Conservation (phyloP, 2,329 filamentous ascomycete genomes). For the Claviceps africana region DNA sequence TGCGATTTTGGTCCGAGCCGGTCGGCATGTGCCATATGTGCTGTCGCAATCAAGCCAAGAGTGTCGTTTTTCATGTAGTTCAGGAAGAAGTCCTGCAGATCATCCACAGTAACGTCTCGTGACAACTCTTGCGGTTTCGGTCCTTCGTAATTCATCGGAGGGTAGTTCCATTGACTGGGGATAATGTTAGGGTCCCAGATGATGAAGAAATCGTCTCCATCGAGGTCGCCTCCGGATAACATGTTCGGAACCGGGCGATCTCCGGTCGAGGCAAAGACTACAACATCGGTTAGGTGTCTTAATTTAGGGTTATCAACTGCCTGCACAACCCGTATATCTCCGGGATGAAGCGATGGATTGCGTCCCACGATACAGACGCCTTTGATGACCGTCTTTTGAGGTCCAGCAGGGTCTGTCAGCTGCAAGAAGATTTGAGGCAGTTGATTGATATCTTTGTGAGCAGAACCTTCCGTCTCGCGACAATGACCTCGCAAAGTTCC, state of each 20-base stretch:
- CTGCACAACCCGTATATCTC: slow-evolving; percentile 76
- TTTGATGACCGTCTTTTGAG: slow-evolving; percentile 49
- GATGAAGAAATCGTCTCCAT: slow-evolving; percentile 90
- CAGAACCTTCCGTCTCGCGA: slow-evolving; percentile 26
- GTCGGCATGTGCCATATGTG: slow-evolving; percentile 72
- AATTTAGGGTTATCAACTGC: slow-evolving; percentile 66
- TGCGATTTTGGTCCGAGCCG: slow-evolving; percentile 48
- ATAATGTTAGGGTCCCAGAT: slow-evolving; percentile 75
- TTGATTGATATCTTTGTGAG: slow-evolving; percentile 30
- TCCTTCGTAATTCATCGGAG: slow-evolving; percentile 64
- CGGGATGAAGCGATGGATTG: slow-evolving; percentile 87
- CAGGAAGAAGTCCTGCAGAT: slow-evolving; percentile 77
- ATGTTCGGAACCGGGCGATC: slow-evolving; percentile 80
- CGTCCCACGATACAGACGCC: slow-evolving; percentile 75
- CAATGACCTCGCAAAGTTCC: slow-evolving; percentile 58
- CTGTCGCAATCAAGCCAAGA: slow-evolving; percentile 63
- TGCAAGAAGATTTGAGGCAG: slow-evolving; percentile 86
- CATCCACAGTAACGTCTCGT: slow-evolving; percentile 51
- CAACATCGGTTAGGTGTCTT: slow-evolving; percentile 65
- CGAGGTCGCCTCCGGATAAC: slow-evolving; percentile 90
- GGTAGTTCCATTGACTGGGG: slow-evolving; percentile 53
- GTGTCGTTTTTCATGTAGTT: slow-evolving; percentile 85
- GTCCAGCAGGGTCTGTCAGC: slow-evolving; percentile 41
- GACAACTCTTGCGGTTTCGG: slow-evolving; percentile 41
- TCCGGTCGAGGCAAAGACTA: slow-evolving; percentile 74